These are phyloP conservation scores for Hevea brasiliensis DNA, from an alignment of 345 rosid genomes.

Conservation along the genomic window DNA sequence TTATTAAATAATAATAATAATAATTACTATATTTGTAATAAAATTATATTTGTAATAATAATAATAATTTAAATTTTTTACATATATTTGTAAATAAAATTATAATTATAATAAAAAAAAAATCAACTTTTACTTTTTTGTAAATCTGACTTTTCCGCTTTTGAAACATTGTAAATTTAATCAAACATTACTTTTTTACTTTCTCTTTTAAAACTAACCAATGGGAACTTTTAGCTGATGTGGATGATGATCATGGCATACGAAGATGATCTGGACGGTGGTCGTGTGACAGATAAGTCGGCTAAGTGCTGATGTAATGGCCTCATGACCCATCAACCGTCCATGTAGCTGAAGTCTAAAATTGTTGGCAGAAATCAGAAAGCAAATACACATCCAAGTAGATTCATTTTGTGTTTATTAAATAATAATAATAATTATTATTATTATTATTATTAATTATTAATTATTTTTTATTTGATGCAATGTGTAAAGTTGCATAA, in stretches of 20 bases:
- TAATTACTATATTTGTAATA: too few relatives aligned
- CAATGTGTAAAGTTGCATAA: constrained; percentile 22
- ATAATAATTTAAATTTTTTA: too few relatives aligned
- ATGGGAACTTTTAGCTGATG: neutral
- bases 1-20: neutral
- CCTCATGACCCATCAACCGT: neutral
- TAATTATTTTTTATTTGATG: neutral
- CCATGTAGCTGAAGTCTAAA: constrained; percentile 14
- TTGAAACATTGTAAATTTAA: too few relatives aligned
- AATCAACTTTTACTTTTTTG: too few relatives aligned
- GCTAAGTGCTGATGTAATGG: neutral
- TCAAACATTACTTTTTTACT: too few relatives aligned
- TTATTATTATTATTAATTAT: neutral
- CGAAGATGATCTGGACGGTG: constrained; percentile 25
- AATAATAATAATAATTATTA: neutral
- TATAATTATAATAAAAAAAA: too few relatives aligned
- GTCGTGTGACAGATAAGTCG: neutral
- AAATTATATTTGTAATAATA: too few relatives aligned
- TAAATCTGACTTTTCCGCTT: too few relatives aligned
- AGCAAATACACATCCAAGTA: neutral
- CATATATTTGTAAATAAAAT: too few relatives aligned
- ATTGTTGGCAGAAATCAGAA: neutral
- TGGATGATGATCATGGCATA: constrained; percentile 11
- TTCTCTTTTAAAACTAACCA: too few relatives aligned
- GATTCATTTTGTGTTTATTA: neutral